Evolutionary conservation across 2,329 filamentous ascomycete genomes (phyloP).

Genomic region (Penicillium thymicola): DNA sequence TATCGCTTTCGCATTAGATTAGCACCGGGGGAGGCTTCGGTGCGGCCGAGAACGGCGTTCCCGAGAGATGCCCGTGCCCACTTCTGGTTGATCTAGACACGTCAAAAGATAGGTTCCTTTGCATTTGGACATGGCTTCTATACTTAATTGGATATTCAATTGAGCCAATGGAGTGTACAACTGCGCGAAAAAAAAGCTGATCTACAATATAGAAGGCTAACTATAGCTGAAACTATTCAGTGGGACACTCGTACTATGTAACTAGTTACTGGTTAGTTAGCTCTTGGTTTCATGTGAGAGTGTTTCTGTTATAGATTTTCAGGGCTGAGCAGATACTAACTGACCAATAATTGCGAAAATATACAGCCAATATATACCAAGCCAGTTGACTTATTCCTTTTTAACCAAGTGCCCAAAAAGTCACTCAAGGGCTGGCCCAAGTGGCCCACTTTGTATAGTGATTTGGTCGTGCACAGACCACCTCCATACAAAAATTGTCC

Average conservation of each 20-base stretch:
- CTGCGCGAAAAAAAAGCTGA: no score
- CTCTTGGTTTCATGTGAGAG: no score
- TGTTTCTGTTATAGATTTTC: no score
- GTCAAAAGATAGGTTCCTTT: no score
- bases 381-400: neutral
- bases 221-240: no score
- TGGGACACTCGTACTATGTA: no score
- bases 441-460: neutral
- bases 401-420: neutral
- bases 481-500: neutral
- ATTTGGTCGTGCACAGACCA: neutral
- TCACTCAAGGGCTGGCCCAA: neutral
- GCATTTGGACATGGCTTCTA: neutral
- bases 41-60: neutral
- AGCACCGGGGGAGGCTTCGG: neutral
- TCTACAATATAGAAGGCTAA: neutral
- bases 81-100: neutral
- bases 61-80: neutral
- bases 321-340: neutral
- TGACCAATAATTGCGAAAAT: neutral
- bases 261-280: no score
- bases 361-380: neutral
- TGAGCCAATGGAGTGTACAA: neutral
- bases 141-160: neutral
- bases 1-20: neutral